Base-by-base conservation (phyloP, 2,329 filamentous ascomycete genomes). In the Fusarium circinatum region DNA sequence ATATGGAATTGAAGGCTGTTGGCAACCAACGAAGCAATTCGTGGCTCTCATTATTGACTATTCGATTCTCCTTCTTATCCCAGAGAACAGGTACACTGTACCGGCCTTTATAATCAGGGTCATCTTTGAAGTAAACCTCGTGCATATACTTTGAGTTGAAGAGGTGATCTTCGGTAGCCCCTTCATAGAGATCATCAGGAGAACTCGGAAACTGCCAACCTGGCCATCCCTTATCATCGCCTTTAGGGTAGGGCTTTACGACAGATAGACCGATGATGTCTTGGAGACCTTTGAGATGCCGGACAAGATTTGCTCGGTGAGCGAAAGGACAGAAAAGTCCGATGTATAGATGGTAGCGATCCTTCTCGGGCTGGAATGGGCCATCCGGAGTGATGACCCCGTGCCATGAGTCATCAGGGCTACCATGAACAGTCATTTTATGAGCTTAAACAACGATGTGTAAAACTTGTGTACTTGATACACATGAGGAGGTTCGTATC, bases 11-110 rank as follows among this genome's bases (percentile, higher is more conserved):
- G 77, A 95, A 95, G 59, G 90, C 92, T n/a, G 87, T 86, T 82
- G 94, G 94, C 69, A 96, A 85, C 92, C 96, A 95, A 76, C 93
- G 89, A 76, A 96, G 94, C 77, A 96, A 94, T 82, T 96, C 94
- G 64, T 89, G 89, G 71, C 91, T 93, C 85, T 96, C 94, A 75
- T 96, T 96, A 85, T 89, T 94, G 60, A 96, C 93, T 74, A 96
- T 94, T 45, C 86, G 89, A 55, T 90, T 88, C 54, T 85, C 84
- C 79, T 91, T 89, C 79, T 89, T 92, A 75, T 94, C 92, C 85
- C 90, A 93, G 20, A 95, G 85, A 0, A 91, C 89, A 0, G 93
- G 93, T 8, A 95, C 93, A 0, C 93, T 94, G 80, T 93, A 93
- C 18, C 92, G 87, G 1, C 92, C 92, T 7, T 84, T 83, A 68